phyloP scores from a whole-genome alignment of 768 basidiomycete species.

The Tulasnella sp. region DNA sequence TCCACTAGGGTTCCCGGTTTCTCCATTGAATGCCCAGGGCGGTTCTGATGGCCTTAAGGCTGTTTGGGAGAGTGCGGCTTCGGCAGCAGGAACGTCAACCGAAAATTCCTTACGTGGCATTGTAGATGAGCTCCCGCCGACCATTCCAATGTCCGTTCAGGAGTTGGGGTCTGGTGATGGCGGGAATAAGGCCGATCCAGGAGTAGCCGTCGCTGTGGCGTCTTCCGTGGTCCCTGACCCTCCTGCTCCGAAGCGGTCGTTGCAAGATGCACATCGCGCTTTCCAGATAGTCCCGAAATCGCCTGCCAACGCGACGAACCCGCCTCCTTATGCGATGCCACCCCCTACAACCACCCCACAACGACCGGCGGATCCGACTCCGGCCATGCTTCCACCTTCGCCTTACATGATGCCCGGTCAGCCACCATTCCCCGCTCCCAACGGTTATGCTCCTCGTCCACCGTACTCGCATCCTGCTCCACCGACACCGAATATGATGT shows the following conservation, averaged over 20 bases:
- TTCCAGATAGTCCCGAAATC: constrained; percentile 79
- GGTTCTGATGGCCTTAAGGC: constrained; percentile 86
- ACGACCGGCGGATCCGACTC: neutral
- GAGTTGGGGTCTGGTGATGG: constrained; percentile 88
- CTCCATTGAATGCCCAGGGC: constrained; percentile 58
- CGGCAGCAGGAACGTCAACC: constrained; percentile 55
- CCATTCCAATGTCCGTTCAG: constrained; percentile 75
- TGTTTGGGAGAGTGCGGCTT: constrained; percentile 72
- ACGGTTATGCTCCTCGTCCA: constrained; percentile 4
- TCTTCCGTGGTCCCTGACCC: neutral
- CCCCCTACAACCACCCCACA: neutral
- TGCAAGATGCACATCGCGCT: constrained; percentile 80
- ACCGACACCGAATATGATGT: constrained; percentile 22
- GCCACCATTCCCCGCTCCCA: constrained; percentile 1
- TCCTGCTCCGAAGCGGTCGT: constrained; percentile 48
- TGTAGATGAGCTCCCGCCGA: constrained; percentile 73
- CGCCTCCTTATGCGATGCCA: neutral
- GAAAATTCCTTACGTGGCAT: constrained; percentile 85
- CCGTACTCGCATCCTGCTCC: neutral
- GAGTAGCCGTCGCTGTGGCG: neutral
- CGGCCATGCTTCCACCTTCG: neutral
- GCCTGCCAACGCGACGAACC: neutral
- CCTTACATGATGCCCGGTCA: neutral
- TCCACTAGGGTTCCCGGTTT: constrained; percentile 57
- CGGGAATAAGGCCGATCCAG: constrained; percentile 42